phyloP scores from a whole-genome alignment of 805 yeast species.

The Cyberlindnera meyerae region DNA sequence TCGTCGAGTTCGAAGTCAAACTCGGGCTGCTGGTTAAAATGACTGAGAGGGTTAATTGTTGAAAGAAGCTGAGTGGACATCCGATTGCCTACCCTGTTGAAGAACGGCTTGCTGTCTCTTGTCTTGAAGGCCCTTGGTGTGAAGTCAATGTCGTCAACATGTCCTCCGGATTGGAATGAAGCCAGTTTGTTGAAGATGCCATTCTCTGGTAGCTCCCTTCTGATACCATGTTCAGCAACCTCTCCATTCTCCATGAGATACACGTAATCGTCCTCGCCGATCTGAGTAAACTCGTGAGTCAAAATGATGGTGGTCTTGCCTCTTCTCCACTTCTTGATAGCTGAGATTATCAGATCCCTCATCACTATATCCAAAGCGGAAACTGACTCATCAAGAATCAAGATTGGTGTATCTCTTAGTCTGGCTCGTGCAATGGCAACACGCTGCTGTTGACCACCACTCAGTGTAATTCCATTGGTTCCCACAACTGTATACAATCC shows the following conservation, averaged over 20 bases:
- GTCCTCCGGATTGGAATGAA: conserved; percentile 15
- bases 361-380: conserved; percentile 68
- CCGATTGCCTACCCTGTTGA: conserved; percentile 5
- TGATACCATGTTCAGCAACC: conserved; percentile 42
- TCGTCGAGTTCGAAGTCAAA: conserved; percentile 8
- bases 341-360: conserved; percentile 41
- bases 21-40: conserved; percentile 8
- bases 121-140: not conserved
- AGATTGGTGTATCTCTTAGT: conserved; percentile 64
- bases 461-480: conserved; percentile 43
- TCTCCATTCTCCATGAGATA: conserved; percentile 56
- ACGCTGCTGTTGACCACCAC: conserved; percentile 92
- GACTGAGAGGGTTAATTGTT: conserved; percentile 17
- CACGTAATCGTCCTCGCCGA: conserved; percentile 53
- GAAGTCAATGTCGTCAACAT: not conserved
- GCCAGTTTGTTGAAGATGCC: conserved; percentile 19
- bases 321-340: conserved; percentile 54
- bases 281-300: conserved; percentile 69
- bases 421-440: conserved; percentile 81
- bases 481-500: conserved; percentile 54
- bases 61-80: conserved; percentile 20
- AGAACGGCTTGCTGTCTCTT: conserved; percentile 1
- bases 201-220: conserved; percentile 27
- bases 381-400: conserved; percentile 81
- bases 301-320: conserved; percentile 74